Percentiles rank a stretch among this genome's conserved stretches.
Conservation (phyloP, 225 moss, liverwort and hornwort genomes). For the Sphagnum tenellum region DNA sequence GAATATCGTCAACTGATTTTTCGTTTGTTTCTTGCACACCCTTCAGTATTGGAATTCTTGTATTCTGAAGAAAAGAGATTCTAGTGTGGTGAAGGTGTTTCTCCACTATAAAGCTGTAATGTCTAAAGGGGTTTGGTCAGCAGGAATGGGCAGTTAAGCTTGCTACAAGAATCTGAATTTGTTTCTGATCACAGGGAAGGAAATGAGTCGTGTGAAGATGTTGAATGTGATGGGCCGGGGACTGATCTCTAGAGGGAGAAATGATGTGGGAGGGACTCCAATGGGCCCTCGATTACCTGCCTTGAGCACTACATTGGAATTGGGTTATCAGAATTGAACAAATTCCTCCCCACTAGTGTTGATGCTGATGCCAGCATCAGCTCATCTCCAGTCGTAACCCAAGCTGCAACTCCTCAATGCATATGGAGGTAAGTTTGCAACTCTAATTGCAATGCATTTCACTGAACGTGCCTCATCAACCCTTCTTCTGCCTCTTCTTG, state of each 20-base stretch:
- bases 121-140: too few relatives aligned
- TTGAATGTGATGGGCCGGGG: constrained; percentile 53
- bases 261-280: constrained; percentile 28
- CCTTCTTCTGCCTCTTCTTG: too few relatives aligned
- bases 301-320: constrained; percentile 17
- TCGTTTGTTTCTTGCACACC: too few relatives aligned
- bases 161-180: background rate
- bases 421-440: background rate
- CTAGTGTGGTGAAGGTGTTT: too few relatives aligned
- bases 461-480: too few relatives aligned
- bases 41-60: too few relatives aligned
- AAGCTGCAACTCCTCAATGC: constrained; percentile 4
- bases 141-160: too few relatives aligned
- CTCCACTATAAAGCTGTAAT: too few relatives aligned
- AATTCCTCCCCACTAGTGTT: constrained; percentile 15
- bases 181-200: constrained; percentile 25
- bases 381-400: constrained; percentile 11
- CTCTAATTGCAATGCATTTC: too few relatives aligned
- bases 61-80: too few relatives aligned
- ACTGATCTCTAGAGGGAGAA: constrained; percentile 7
- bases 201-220: constrained; percentile 41
- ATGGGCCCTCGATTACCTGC: constrained; percentile 23
- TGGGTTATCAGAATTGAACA: constrained; percentile 10
- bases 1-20: too few relatives aligned
- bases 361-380: constrained; percentile 26